These are phyloP conservation scores for Lentinula detonsa DNA, from an alignment of 768 basidiomycete species.

Conservation along the genomic window DNA sequence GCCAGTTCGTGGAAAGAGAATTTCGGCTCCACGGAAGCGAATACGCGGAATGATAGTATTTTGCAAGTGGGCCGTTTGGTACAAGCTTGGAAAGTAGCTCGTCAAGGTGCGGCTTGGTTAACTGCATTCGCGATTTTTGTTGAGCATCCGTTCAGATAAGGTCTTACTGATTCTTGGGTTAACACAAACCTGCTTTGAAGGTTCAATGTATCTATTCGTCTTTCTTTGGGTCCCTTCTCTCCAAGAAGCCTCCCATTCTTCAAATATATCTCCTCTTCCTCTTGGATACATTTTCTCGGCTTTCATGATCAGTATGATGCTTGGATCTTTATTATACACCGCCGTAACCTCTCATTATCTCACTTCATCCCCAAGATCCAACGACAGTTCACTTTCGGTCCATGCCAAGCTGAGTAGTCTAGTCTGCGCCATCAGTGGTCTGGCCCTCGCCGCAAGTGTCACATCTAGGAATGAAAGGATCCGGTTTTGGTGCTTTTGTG, in stretches of 20 bases:
- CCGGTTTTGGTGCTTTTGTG: conserved; percentile 70
- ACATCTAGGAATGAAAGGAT: conserved; percentile 34
- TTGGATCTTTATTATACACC: conserved; percentile 68
- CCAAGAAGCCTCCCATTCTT: conserved; percentile 48
- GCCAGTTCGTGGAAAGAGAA: conserved; percentile 61
- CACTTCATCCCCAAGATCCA: conserved; percentile 12
- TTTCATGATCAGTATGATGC: conserved; percentile 81
- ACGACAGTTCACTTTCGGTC: conserved; percentile 38
- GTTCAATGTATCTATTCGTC: conserved; percentile 82
- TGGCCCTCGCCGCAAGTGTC: conserved; percentile 49
- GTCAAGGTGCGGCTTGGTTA: conserved; percentile 28
- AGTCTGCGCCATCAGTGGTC: conserved; percentile 53
- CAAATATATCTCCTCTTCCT: conserved; percentile 39
- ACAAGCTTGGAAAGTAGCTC: conserved; percentile 53
- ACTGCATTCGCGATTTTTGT: neutral
- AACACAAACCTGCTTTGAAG: conserved; percentile 78
- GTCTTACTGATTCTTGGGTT: conserved; percentile 64
- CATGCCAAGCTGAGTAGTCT: conserved; percentile 65
- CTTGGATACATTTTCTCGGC: conserved; percentile 76
- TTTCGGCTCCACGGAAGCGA: conserved; percentile 41
- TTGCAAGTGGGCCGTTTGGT: conserved; percentile 49
- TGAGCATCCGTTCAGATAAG: conserved; percentile 25
- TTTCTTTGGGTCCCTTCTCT: conserved; percentile 78
- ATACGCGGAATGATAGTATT: conserved; percentile 24
- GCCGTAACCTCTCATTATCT: conserved; percentile 28